Evolutionary conservation across 2,329 filamentous ascomycete species (phyloP), one percentile per base, ranked within the genome.

Genomic region (Aspergillus pseudotamarii): DNA sequence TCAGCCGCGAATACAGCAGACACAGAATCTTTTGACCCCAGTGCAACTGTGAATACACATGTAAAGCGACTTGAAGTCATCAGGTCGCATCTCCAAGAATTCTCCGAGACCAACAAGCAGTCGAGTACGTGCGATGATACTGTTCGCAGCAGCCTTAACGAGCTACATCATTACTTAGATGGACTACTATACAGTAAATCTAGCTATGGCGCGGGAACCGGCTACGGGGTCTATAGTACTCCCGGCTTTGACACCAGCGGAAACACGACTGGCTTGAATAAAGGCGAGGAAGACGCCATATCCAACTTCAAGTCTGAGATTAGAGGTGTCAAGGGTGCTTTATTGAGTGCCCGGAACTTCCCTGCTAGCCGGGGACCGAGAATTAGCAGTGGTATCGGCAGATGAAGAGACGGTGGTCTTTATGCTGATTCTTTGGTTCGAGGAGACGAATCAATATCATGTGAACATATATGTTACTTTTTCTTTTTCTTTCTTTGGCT

Each of bases 291-390:
- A 30, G 86, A 88, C 69, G 85, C 84, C n/a, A 83, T 88, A 61
- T 80, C 85, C 16, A 79, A 81, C 41, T 77, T 89, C 66, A 86
- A 85, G 73, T 80, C 81, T 48, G 87, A 89, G 68, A 89, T 90
- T 58, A 77, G 86, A 61, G 82, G 85, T 38, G 84, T 89, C 23
- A 90, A 90, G 74, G 88, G 87, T 14, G 86, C 87, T 3, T 78
- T 90, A 61, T 72, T 90, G 65, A 88, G 86, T 72, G 85, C 87
- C 10, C 84, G 85, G 66, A 86, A 88, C 65, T 90, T 90, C 66
- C 85, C 83, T 41, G 64, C 76, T 14, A 72, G 75, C 59, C 72
- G 74, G 10, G 73, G 70, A 9, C 70, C 71, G 21, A 66, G 71
- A 30, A 66, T 71, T 28, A 69, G 68, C n/a, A 66, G 67, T 51